These are phyloP conservation scores for Astrothelium subdiscretum DNA, from an alignment of 495 filamentous ascomycete genomes.

Conservation along the genomic window DNA sequence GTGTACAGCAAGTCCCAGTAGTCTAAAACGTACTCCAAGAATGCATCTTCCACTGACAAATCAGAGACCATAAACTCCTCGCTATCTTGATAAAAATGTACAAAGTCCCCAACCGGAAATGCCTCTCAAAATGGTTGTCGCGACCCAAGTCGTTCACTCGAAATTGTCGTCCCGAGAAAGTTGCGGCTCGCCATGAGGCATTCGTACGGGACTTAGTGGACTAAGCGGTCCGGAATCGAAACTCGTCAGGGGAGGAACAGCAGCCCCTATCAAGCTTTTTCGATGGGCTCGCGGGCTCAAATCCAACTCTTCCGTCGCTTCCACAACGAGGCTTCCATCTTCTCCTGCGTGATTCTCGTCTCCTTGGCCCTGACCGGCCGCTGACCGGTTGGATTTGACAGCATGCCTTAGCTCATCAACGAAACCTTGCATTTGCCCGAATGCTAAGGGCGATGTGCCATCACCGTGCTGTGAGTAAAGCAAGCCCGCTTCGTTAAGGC, in stretches of 20 bases:
- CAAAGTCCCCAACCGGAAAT: not conserved
- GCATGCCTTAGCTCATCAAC: slow-evolving; percentile 40
- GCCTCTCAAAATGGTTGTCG: not conserved
- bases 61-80: not conserved
- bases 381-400: slow-evolving; percentile 3
- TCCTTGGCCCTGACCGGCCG: not conserved
- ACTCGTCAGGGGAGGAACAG: slow-evolving; percentile 3
- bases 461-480: slow-evolving; percentile 54
- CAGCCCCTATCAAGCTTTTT: slow-evolving; percentile 19
- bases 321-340: slow-evolving; percentile 2
- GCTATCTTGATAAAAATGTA: slow-evolving; percentile 1
- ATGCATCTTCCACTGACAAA: not conserved
- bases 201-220: not conserved
- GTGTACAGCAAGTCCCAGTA: not conserved
- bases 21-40: not conserved
- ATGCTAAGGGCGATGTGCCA: slow-evolving; percentile 35
- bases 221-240: slow-evolving; percentile 9
- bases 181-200: not conserved
- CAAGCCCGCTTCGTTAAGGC: slow-evolving; percentile 56
- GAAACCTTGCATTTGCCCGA: slow-evolving; percentile 47
- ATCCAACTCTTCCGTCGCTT: not conserved
- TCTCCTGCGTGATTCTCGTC: not conserved
- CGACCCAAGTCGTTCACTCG: not conserved
- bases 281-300: slow-evolving; percentile 8
- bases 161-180: not conserved